Evolutionary conservation across 2,329 filamentous ascomycete genomes (phyloP).

Genomic region (Canariomyces notabilis): DNA sequence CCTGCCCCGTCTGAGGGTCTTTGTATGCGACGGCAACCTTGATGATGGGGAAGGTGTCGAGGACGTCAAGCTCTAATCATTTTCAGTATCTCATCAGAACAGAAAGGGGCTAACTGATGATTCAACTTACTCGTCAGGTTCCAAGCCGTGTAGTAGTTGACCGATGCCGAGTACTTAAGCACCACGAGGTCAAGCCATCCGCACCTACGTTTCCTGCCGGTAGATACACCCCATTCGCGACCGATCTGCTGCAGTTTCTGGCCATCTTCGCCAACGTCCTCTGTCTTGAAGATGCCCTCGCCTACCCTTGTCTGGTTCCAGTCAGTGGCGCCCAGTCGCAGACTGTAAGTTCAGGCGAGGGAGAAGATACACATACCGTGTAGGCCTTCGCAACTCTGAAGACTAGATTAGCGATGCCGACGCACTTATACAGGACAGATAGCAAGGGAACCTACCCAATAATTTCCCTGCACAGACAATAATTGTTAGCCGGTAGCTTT

Average conservation of each 20-base stretch:
- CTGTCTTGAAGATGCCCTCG: slow-evolving; percentile 62
- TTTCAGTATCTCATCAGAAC: slow-evolving; percentile 22
- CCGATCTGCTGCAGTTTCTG: slow-evolving; percentile 45
- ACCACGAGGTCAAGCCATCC: slow-evolving; percentile 62
- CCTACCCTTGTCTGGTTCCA: slow-evolving; percentile 57
- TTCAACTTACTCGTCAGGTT: slow-evolving; percentile 46
- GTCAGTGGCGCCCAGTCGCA: slow-evolving; percentile 10
- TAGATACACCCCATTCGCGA: slow-evolving; percentile 43
- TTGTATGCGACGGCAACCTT: slow-evolving; percentile 71
- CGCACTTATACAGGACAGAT: neutral
- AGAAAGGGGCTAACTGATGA: slow-evolving; percentile 21
- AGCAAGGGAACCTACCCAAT: slow-evolving; percentile 40
- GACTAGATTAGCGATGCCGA: slow-evolving; percentile 9
- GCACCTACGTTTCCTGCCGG: slow-evolving; percentile 56
- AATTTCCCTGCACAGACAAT: slow-evolving; percentile 35
- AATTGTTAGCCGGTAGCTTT: slow-evolving; percentile 1
- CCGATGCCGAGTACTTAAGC: slow-evolving; percentile 55
- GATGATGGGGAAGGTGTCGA: slow-evolving; percentile 69
- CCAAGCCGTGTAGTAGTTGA: slow-evolving; percentile 63
- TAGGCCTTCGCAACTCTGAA: slow-evolving; percentile 57
- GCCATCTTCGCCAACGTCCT: slow-evolving; percentile 44
- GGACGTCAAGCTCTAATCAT: slow-evolving; percentile 54
- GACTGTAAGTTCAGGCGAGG: too few species aligned
- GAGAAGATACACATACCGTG: slow-evolving; percentile 32
- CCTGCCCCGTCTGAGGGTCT: slow-evolving; percentile 38